Conservation (phyloP, 352 stramenopile genomes). For the Peronospora farinosa region DNA sequence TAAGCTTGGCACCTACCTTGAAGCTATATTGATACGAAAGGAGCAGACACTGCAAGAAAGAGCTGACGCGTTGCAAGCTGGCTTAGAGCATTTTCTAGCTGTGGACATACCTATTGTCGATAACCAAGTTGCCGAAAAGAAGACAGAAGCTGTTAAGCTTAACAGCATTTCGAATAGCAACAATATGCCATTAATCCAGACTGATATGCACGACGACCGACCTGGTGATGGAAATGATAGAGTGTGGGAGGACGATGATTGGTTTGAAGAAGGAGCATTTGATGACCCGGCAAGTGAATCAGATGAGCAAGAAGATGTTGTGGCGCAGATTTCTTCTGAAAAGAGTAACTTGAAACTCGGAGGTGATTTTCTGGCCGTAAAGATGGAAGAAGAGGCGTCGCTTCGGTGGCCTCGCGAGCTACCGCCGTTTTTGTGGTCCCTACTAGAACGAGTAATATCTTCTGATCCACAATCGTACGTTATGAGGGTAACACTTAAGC, state of each 20-base stretch:
- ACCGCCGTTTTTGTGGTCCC: conserved; percentile 31
- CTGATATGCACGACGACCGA: conserved; percentile 6
- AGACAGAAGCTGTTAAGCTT: neutral
- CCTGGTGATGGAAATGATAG: conserved; percentile 7
- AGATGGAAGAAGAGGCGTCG: conserved; percentile 21
- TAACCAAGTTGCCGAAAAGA: neutral
- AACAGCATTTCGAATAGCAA: neutral
- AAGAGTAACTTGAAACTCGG: conserved; percentile 29
- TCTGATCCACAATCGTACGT: conserved; percentile 52
- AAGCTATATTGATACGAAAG: conserved; percentile 6
- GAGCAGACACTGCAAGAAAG: conserved; percentile 22
- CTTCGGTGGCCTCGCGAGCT: conserved; percentile 23
- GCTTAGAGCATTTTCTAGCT: conserved; percentile 16
- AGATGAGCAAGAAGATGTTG: conserved; percentile 20
- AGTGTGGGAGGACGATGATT: conserved; percentile 24
- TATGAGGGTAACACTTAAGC: conserved; percentile 59
- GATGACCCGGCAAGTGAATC: conserved; percentile 11
- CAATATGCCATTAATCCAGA: neutral
- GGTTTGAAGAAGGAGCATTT: conserved; percentile 20
- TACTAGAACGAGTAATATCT: conserved; percentile 38
- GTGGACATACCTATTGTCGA: neutral
- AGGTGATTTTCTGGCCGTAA: conserved; percentile 24
- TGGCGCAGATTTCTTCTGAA: conserved; percentile 16
- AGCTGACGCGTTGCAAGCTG: conserved; percentile 10
- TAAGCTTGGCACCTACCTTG: conserved; percentile 28